Base-by-base conservation (phyloP, 345 rosid species). In the Aquilaria malaccensis region DNA sequence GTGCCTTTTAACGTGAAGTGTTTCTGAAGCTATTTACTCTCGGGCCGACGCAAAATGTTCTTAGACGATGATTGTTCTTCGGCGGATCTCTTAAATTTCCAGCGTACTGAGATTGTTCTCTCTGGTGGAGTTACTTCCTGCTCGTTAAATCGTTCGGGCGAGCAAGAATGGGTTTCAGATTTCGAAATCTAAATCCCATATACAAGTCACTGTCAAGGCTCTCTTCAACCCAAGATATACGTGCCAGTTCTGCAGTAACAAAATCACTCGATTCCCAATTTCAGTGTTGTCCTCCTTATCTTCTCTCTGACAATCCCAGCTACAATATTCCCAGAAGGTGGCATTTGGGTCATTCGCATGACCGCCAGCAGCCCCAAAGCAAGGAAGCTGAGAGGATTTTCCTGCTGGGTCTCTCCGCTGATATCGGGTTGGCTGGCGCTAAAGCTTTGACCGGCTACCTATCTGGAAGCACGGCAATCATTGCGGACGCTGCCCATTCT, bases 401-500 rank as follows among this genome's bases (percentile, higher is more conserved):
- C 79, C 80, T 89, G 31, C 76, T 92, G 48, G 97, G 97, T 59
- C 88, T 93, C 43, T 78, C 72, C 55, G 80, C 86, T 29, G 92
- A 85, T 59, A 60, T 81, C 14, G 73, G 74, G 54, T 68, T 85
- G n/a, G 81, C 92, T n/a, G 50, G 76, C 30, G 83, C 83, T 54
- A 85, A 85, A 74, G 85, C 89, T 53, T 63, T 81, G 14, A 79
- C 85, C 22, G 93, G 93, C 2, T 80, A 83, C 58, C 12, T 86
- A 31, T 76, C 85, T 9, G 89, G 93, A 32, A 86, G 89, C 71
- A 83, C 85, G 11, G 93, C 86, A 4, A 73, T 81, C 30, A 73
- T 86, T 9, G 88, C 92, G 29, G 92, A 85, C 50, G 92, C 92
- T 6, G 92, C 85, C 14, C 92, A 85, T 79, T 85, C 92, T 5